Base-by-base conservation (phyloP, 768 basidiomycete species). In the Suillus paluster region DNA sequence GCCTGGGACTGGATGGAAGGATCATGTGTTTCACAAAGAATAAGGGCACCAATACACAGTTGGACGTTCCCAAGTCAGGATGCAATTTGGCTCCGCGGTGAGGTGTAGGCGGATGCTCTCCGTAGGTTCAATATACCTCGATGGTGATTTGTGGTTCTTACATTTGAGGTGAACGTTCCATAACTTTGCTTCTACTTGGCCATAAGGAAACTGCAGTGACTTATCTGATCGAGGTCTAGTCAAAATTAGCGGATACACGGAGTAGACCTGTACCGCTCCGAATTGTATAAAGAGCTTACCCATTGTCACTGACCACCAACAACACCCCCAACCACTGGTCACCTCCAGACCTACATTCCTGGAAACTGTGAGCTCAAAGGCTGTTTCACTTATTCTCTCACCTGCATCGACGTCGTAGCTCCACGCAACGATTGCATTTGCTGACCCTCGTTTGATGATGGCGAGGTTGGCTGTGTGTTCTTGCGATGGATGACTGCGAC, bases 401-500 rank as follows among this genome's bases (percentile, higher is more conserved):
- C 61, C 49, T 72, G 75, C 76, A 78, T 77, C 80, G 71, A 54
- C 58, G 67, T 67, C 65, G 75, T 59, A 49, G 66, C 19, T 65
- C 73, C 72, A 62, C 68, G 77, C 74, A 75, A 54, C 50, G 75
- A 75, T 68, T 66, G 64, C 71, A 41, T 69, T 65, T 64, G 62
- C 11, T 55, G 66, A 65, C 64, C 61, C 63, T 69, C 61, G 52
- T 67, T 69, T 70, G 71, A 70, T 59, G 60, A 63, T 62, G 75
- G 68, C 64, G 64, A 67, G 55, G 62, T 55, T 56, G 63, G 50
- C 63, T 63, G 71, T 59, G 78, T 79, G 77, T 78, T 87, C 85
- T 82, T 88, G 87, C 87, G 87, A 88, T 88, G 86, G 87, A 88
- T 87, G 86, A 88, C 86, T 88, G 85, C 86, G 84, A 82, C 80